These are phyloP conservation scores for Malbranchea cinnamomea DNA, from an alignment of 2,329 filamentous ascomycete genomes.

Conservation along the genomic window DNA sequence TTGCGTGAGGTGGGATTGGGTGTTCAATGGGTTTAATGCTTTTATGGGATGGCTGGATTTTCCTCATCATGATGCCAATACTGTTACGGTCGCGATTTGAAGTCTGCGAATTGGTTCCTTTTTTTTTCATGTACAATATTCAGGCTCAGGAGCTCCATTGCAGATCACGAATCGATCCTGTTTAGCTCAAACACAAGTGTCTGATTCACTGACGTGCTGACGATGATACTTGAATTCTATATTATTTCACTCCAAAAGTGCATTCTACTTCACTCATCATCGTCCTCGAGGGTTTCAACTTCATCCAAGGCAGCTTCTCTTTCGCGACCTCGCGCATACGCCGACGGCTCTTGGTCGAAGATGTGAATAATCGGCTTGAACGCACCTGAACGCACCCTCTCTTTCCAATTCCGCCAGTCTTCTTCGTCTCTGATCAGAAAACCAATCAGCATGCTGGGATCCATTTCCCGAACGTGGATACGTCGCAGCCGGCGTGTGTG, in stretches of 20 bases:
- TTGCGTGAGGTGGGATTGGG: slow-evolving; percentile 20
- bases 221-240: too few relatives aligned
- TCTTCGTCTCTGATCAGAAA: slow-evolving; percentile 71
- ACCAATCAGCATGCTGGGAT: slow-evolving; percentile 93
- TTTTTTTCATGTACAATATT: slow-evolving; percentile 29
- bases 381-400: slow-evolving; percentile 50
- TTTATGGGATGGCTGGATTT: slow-evolving; percentile 32
- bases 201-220: too few relatives aligned
- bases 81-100: slow-evolving; percentile 29
- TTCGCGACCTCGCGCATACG: slow-evolving; percentile 39
- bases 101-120: slow-evolving; percentile 28
- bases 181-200: too few relatives aligned
- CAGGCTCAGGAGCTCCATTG: slow-evolving; percentile 25
- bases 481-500: slow-evolving; percentile 75
- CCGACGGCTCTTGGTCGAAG: slow-evolving; percentile 47
- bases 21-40: slow-evolving; percentile 30
- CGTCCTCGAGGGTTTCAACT: slow-evolving; percentile 76
- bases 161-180: too few relatives aligned
- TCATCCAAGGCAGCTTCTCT: slow-evolving; percentile 69
- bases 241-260: too few relatives aligned
- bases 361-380: slow-evolving; percentile 80
- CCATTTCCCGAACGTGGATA: slow-evolving; percentile 81
- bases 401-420: slow-evolving; percentile 75
- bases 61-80: slow-evolving; percentile 22
- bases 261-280: too few relatives aligned